Percentiles rank a stretch among this genome's conserved stretches.
These are phyloP conservation scores for Thelonectria blattea DNA, from an alignment of 2,329 filamentous ascomycete genomes.

Conservation along the genomic window DNA sequence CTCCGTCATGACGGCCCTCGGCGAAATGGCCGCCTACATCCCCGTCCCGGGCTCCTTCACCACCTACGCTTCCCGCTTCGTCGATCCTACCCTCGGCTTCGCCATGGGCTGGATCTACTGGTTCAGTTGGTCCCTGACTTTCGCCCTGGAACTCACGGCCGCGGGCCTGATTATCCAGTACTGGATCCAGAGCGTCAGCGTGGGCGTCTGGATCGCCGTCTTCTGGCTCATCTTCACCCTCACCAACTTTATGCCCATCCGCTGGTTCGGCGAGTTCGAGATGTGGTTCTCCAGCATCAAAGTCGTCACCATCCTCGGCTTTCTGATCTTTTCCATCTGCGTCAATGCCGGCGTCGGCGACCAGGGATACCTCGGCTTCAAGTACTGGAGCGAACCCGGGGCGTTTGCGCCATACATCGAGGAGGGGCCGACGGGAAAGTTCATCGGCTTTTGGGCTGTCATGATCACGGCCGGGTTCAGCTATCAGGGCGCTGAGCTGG, in stretches of 20 bases:
- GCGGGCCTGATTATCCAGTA: constrained; percentile 78
- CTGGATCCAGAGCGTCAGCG: constrained; percentile 67
- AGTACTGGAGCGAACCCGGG: constrained; percentile 72
- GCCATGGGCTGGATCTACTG: constrained; percentile 87
- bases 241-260: constrained; percentile 74
- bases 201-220: constrained; percentile 75
- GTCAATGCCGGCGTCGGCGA: constrained; percentile 74
- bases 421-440: constrained; percentile 61
- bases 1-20: constrained; percentile 73
- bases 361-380: constrained; percentile 77
- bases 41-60: constrained; percentile 80
- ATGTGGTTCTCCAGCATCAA: constrained; percentile 82
- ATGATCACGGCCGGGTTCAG: constrained; percentile 71
- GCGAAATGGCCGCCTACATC: constrained; percentile 79
- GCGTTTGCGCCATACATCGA: constrained; percentile 70
- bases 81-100: constrained; percentile 75
- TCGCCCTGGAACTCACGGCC: constrained; percentile 74
- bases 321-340: constrained; percentile 78
- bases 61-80: constrained; percentile 75
- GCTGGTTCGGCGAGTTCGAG: constrained; percentile 77
- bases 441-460: constrained; percentile 74
- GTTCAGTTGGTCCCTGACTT: constrained; percentile 78
- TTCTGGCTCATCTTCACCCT: constrained; percentile 75
- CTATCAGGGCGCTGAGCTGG: constrained; percentile 76
- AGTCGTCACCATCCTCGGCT: constrained; percentile 74